These are phyloP conservation scores for Cladosporium phlei DNA, from an alignment of 2,329 filamentous ascomycete genomes.

Conservation along the genomic window DNA sequence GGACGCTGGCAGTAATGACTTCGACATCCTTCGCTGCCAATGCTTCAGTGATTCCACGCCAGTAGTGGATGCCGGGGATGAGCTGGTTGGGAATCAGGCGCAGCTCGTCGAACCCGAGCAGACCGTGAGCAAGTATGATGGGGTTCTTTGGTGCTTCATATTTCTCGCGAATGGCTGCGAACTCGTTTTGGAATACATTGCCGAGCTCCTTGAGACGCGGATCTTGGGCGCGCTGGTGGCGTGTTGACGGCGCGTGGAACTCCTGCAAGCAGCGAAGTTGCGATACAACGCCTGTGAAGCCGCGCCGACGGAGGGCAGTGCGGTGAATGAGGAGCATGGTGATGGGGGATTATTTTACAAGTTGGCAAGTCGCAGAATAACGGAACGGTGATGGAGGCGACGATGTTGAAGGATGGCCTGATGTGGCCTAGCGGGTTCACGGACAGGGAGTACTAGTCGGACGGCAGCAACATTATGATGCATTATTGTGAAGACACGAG, in stretches of 20 bases:
- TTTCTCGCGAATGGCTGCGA: conserved; percentile 52
- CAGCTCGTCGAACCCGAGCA: conserved; percentile 61
- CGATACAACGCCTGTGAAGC: background rate
- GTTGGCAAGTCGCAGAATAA: no score
- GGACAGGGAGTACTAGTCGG: no score
- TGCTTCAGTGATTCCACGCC: conserved; percentile 59
- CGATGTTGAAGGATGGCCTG: no score
- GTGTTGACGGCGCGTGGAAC: conserved; percentile 7
- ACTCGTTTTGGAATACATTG: conserved; percentile 47
- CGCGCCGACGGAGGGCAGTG: conserved; percentile 15
- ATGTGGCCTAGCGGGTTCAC: no score
- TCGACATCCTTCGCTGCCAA: conserved; percentile 52
- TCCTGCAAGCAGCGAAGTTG: background rate
- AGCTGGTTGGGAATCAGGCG: conserved; percentile 44
- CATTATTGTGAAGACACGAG: no score
- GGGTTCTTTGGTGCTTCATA: conserved; percentile 55
- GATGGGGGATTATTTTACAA: background rate
- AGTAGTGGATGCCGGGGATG: conserved; percentile 58
- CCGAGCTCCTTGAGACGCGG: conserved; percentile 23
- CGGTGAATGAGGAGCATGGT: conserved; percentile 15
- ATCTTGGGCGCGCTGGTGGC: conserved; percentile 17
- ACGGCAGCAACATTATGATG: no score
- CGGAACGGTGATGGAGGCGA: no score
- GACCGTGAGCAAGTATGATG: conserved; percentile 60
- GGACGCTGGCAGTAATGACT: conserved; percentile 58